Base-by-base conservation (phyloP, 208 protist genomes). In the Leishmania gerbilli region DNA sequence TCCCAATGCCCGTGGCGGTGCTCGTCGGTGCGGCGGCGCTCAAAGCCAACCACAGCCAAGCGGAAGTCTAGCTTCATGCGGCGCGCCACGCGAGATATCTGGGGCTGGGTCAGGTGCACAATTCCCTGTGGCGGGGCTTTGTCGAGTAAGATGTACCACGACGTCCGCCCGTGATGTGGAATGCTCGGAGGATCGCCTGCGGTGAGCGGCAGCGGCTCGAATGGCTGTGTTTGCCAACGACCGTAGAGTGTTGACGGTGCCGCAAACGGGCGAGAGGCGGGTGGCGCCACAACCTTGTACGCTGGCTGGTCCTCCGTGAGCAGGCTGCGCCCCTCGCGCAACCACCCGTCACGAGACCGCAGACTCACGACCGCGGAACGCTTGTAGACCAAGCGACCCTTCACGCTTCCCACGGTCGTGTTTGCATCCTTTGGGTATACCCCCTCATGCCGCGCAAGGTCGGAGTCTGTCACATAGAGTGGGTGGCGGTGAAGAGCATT, bases 331-430 rank as follows among this genome's bases (percentile, higher is more conserved):
- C 93, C 91, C 65, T 92, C 91, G 37, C 93, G 93, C 78, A 98
- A 84, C 94, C 95, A 98, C 49, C 95, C 95, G 74, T 98, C 95
- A 13, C 92, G 89, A 34, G 92, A 96, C 15, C 95, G 90, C 58
- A 98, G 76, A 71, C 84, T 89, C 8, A 95, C 92, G 51, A 98
- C 88, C 5, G 93, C 93, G 65, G 91, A 95, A 75, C 92, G 89
- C 82, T 98, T 98, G 87, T 95, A 98, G 68, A 98, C 95, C 51
- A 87, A 82, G 78, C 95, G 90, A 31, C 93, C 93, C 78, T 95
- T 95, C 24, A 98, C 92, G 79, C 88, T 94, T 2, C 95, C 95
- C 45, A 96, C 92, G 34, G 89, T 94, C 15, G 91, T 95, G 31
- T 60, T 91, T 6, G 80, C 79, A 77, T 97, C 92, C 74, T 96